A percentile compares a stretch with the other conserved stretches of the same genome.
Conservation (phyloP, 2,329 filamentous ascomycete species). For the Rugonectria rugulosa region DNA sequence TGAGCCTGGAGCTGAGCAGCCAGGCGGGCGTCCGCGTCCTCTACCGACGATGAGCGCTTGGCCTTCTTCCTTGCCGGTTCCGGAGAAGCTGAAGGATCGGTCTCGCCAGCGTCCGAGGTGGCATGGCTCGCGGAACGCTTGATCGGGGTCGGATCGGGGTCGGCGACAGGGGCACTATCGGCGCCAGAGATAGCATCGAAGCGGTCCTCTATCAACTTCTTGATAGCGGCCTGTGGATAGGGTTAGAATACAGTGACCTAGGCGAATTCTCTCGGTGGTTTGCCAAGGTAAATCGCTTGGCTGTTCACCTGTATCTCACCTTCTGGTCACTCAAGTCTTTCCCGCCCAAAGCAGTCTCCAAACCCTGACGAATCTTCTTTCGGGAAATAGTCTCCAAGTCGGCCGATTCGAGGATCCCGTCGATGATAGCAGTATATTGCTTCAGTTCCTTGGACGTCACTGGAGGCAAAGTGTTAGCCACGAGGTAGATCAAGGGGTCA, state of each 20-base stretch:
- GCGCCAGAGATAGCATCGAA: conserved; percentile 73
- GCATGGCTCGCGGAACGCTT: conserved; percentile 48
- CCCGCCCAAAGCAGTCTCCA: conserved; percentile 62
- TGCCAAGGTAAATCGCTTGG: not conserved
- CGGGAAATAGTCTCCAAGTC: conserved; percentile 70
- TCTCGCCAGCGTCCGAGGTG: conserved; percentile 50
- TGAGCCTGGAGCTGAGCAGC: conserved; percentile 91
- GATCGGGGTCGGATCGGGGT: conserved; percentile 40
- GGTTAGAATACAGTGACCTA: not conserved
- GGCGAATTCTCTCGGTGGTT: conserved; percentile 2
- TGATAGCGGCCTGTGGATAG: conserved; percentile 67
- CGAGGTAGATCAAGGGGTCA: conserved; percentile 3
- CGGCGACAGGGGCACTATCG: conserved; percentile 50
- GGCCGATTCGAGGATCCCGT: conserved; percentile 63
- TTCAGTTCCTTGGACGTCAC: conserved; percentile 58
- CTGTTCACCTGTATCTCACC: conserved; percentile 45
- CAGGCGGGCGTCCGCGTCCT: conserved; percentile 84
- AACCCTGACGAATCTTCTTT: conserved; percentile 66
- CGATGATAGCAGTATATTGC: conserved; percentile 66
- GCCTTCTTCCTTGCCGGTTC: conserved; percentile 71
- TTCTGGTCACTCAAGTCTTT: conserved; percentile 68
- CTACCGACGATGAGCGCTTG: conserved; percentile 63
- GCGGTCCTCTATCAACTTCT: conserved; percentile 74
- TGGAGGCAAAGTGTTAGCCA: conserved; percentile 37
- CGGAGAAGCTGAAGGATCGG: conserved; percentile 55